These are phyloP conservation scores for Plantago lanceolata DNA, from an alignment of 305 asterid species.

Conservation along the genomic window DNA sequence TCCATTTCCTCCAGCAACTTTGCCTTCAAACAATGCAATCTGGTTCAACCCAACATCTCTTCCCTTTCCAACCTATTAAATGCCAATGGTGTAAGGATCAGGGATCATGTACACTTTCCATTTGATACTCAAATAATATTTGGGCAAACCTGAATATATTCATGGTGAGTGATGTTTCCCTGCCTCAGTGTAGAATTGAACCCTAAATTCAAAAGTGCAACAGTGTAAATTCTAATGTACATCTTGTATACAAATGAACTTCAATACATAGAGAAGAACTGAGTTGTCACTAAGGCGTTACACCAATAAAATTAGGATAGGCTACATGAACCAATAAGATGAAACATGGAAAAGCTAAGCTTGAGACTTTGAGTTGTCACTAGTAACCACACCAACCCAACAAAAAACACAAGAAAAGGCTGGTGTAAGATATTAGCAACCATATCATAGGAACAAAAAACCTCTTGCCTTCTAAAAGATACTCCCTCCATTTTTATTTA, in stretches of 20 bases:
- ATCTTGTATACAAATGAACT: conserved; percentile 1
- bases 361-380: no score
- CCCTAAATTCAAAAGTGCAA: conserved; percentile 45
- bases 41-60: conserved; percentile 99
- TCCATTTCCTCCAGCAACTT: conserved; percentile 99
- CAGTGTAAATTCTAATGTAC: not conserved
- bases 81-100: conserved; percentile 26
- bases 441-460: not conserved
- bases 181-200: conserved; percentile 96
- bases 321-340: no score
- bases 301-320: no score
- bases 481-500: no score
- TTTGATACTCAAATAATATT: conserved; percentile 18
- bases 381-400: conserved; percentile 14
- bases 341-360: no score
- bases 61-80: conserved; percentile 91
- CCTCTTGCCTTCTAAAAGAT: not conserved
- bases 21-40: conserved; percentile 94
- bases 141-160: conserved; percentile 77
- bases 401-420: not conserved
- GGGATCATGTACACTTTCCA: conserved; percentile 13
- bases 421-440: no score
- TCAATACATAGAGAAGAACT: not conserved
- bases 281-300: no score
- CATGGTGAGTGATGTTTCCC: conserved; percentile 98